Evolutionary conservation across 2,329 filamentous ascomycete species (phyloP).

Genomic region (Alternaria longipes): DNA sequence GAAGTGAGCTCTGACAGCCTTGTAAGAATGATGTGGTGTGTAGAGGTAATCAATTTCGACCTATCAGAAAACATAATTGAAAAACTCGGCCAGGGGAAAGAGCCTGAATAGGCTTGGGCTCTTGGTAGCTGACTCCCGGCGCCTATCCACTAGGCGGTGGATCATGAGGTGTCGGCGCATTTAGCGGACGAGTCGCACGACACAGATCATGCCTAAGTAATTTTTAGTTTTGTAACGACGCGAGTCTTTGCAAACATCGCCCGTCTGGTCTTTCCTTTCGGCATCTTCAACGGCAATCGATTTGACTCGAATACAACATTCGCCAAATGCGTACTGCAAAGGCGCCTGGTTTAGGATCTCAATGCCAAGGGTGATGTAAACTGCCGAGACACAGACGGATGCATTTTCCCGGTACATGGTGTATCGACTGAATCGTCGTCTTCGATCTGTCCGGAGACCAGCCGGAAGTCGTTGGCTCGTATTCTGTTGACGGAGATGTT

Average conservation of each 20-base stretch:
- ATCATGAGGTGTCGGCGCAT: conserved; percentile 19
- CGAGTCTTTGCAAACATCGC: background rate
- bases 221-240: background rate
- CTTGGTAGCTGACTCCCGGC: conserved; percentile 13
- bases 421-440: conserved; percentile 4
- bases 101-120: conserved; percentile 9
- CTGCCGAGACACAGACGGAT: background rate
- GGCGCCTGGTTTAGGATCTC: conserved; percentile 1
- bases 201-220: background rate
- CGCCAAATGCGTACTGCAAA: background rate
- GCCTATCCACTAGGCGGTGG: conserved; percentile 9
- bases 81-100: conserved; percentile 19
- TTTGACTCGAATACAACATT: background rate
- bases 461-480: conserved; percentile 19
- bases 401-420: conserved; percentile 2
- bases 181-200: conserved; percentile 12
- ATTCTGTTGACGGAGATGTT: conserved; percentile 18
- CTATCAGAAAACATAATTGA: conserved; percentile 14
- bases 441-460: conserved; percentile 10
- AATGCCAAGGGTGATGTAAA: background rate
- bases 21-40: conserved; percentile 2
- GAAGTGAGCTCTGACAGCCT: conserved; percentile 7
- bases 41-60: background rate
- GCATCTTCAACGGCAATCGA: background rate
- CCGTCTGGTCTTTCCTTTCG: background rate